A percentile compares a stretch with the other conserved stretches of the same genome.
Evolutionary conservation across 257 asterid species (phyloP).

Genomic region (Prunella vulgaris): DNA sequence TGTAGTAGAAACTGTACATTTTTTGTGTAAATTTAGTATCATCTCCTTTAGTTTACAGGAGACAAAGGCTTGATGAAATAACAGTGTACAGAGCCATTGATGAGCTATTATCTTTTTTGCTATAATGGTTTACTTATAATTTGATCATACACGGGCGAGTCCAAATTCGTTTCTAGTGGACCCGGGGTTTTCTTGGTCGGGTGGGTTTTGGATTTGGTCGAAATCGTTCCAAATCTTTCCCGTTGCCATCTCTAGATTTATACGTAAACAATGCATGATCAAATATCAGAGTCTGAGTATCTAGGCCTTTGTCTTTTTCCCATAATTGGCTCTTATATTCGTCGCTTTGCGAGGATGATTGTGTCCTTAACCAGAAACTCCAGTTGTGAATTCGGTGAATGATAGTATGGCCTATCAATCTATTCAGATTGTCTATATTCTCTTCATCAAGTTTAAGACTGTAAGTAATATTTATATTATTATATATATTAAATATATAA

Average conservation of each 20-base stretch:
- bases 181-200: neutral
- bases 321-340: neutral
- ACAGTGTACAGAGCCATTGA: slow-evolving; percentile 13
- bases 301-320: neutral
- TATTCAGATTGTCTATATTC: too few species aligned
- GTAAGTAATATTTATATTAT: too few species aligned
- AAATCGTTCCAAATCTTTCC: neutral
- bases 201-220: neutral
- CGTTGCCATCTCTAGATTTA: neutral
- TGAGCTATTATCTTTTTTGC: neutral
- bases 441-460: too few species aligned
- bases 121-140: neutral
- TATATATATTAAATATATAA: too few species aligned
- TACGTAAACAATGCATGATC: neutral
- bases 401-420: too few species aligned
- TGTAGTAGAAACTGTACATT: slow-evolving; percentile 14
- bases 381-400: neutral
- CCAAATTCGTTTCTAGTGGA: too few species aligned
- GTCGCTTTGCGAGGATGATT: neutral
- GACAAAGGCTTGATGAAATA: slow-evolving; percentile 4
- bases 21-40: slow-evolving; percentile 21
- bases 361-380: neutral
- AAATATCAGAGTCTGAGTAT: neutral
- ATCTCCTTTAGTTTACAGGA: neutral
- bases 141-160: too few species aligned